Conservation (phyloP, 2,329 filamentous ascomycete species). For the Neofusicoccum umdonicola region DNA sequence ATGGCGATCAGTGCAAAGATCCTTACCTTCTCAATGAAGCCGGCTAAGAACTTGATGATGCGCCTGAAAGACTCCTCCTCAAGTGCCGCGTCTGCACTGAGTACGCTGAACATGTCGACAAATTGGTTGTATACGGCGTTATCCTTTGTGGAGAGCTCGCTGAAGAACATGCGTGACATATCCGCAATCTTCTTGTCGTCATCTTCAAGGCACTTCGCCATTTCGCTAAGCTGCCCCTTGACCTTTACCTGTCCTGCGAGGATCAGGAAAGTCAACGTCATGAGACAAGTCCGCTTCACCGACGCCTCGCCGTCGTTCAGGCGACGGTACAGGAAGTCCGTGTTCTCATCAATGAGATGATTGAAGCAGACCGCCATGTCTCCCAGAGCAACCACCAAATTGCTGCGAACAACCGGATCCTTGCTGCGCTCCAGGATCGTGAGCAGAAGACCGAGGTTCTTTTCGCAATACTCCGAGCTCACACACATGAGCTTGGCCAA, state of each 20-base stretch:
- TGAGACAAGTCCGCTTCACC: constrained; percentile 95
- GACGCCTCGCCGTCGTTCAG: constrained; percentile 84
- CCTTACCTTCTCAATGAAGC: constrained; percentile 93
- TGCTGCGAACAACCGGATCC: constrained; percentile 89
- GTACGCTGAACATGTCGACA: constrained; percentile 95
- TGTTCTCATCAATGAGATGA: constrained; percentile 98
- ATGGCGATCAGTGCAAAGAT: neutral
- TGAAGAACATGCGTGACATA: constrained; percentile 96
- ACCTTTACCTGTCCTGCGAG: constrained; percentile 98
- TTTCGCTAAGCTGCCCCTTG: constrained; percentile 96
- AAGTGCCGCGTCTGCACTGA: constrained; percentile 77
- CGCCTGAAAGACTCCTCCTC: constrained; percentile 82
- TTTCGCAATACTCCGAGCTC: constrained; percentile 92
- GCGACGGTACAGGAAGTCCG: constrained; percentile 92
- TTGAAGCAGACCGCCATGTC: constrained; percentile 99
- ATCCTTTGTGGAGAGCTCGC: constrained; percentile 94
- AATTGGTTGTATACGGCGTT: constrained; percentile 99
- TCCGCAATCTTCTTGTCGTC: constrained; percentile 93
- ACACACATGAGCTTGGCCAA: constrained; percentile 99
- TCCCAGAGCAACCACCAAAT: constrained; percentile 92
- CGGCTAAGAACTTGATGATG: constrained; percentile 88
- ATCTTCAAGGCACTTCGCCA: constrained; percentile 98
- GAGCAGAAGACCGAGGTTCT: constrained; percentile 87
- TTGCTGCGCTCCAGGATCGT: constrained; percentile 95
- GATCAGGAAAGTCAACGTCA: constrained; percentile 97